phyloP scores from a whole-genome alignment of 306 rosid species.

The Quercus robur region DNA sequence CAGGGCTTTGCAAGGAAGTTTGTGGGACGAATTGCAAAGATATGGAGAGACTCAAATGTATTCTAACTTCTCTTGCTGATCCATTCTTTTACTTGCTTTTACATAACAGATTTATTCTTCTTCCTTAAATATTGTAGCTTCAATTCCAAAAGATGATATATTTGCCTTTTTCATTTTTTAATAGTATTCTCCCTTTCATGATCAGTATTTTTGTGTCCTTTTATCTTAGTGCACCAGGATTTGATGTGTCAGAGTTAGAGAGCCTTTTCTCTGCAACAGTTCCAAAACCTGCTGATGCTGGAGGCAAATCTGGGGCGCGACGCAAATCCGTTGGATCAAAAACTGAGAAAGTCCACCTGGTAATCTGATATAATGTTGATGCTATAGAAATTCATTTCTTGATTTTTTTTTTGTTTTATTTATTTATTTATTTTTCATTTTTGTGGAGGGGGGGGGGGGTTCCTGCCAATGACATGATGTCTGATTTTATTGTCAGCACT shows the following conservation, averaged over 20 bases:
- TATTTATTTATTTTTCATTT: no score
- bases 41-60: conserved; percentile 83
- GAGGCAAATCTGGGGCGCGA: conserved; percentile 69
- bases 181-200: conserved; percentile 15
- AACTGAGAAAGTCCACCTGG: conserved; percentile 85
- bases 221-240: conserved; percentile 74
- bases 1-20: conserved; percentile 90
- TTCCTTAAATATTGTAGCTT: conserved; percentile 5
- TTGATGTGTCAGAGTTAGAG: conserved; percentile 94
- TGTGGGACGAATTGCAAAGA: conserved; percentile 97
- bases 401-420: background rate
- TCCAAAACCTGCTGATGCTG: conserved; percentile 76
- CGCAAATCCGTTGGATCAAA: conserved; percentile 83
- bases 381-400: conserved; percentile 8
- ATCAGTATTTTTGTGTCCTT: conserved; percentile 26
- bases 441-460: no score
- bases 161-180: conserved; percentile 13
- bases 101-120: background rate
- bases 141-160: background rate
- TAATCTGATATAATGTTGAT: conserved; percentile 35
- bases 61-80: conserved; percentile 20
- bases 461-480: no score
- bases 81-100: background rate
- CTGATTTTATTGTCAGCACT: no score
- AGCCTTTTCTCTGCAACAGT: conserved; percentile 82